Conservation (phyloP, 177 flowering plant species). For the Telopea speciosissima region DNA sequence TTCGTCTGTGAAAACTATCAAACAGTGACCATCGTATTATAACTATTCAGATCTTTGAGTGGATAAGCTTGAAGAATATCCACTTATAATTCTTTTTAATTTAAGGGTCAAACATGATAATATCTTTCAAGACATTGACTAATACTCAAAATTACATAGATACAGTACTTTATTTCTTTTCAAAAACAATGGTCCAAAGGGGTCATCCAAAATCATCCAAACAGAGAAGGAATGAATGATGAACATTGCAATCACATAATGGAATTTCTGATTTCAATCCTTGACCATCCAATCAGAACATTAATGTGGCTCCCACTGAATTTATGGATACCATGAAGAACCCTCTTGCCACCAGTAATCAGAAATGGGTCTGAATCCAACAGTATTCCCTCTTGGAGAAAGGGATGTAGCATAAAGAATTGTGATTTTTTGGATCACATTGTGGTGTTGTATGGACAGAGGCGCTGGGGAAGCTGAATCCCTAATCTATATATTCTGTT, state of each 20-base stretch:
- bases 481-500: slow-evolving; percentile 5
- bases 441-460: neutral
- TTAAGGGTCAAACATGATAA: neutral
- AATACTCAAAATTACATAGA: neutral
- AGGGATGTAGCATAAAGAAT: neutral
- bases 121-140: neutral
- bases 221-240: no score
- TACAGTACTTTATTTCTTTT: no score
- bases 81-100: neutral
- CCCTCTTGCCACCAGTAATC: no score
- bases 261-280: no score
- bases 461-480: neutral
- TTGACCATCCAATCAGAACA: no score
- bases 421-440: neutral
- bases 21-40: neutral
- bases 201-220: no score
- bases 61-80: neutral
- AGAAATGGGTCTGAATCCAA: neutral
- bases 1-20: neutral
- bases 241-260: no score
- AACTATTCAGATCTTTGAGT: neutral
- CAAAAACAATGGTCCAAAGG: no score
- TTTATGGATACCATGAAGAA: slow-evolving; percentile 1
- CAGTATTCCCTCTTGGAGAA: slow-evolving; percentile 1
- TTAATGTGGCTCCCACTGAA: neutral